phyloP scores from a whole-genome alignment of 768 basidiomycete genomes.

The Pleurotus platypus region DNA sequence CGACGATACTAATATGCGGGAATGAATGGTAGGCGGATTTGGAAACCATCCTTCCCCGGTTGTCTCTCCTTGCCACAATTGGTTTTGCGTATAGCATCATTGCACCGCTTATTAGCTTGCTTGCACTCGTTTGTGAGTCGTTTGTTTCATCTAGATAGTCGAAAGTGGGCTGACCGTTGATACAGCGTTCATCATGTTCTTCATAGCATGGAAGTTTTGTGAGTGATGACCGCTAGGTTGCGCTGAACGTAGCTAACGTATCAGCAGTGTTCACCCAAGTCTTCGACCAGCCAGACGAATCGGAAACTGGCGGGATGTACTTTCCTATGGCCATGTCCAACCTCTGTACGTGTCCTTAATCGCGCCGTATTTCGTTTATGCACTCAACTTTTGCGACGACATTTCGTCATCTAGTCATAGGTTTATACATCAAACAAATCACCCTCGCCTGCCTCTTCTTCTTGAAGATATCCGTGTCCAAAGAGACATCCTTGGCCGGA shows the following conservation, averaged over 20 bases:
- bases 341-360: conserved; percentile 10
- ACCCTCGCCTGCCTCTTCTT: conserved; percentile 68
- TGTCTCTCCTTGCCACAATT: conserved; percentile 51
- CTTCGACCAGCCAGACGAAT: conserved; percentile 11
- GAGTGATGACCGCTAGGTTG: conserved; percentile 15
- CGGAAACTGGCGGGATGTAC: conserved; percentile 9
- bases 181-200: conserved; percentile 52
- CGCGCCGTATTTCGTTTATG: not conserved
- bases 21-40: conserved; percentile 38
- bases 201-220: conserved; percentile 59
- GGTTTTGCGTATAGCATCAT: conserved; percentile 58
- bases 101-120: conserved; percentile 62
- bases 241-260: not conserved
- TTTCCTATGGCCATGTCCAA: conserved; percentile 9
- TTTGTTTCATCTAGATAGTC: not conserved
- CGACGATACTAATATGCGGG: no score
- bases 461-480: conserved; percentile 40
- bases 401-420: conserved; percentile 40
- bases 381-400: not conserved
- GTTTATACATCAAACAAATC: conserved; percentile 69
- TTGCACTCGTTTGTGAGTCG: conserved; percentile 50
- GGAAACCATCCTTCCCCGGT: conserved; percentile 42
- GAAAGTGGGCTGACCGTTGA: not conserved
- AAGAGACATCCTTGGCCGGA: conserved; percentile 32
- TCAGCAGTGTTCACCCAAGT: conserved; percentile 4